phyloP scores from a whole-genome alignment of 2,329 filamentous ascomycete genomes.

The Camptophora hylomeconis region DNA sequence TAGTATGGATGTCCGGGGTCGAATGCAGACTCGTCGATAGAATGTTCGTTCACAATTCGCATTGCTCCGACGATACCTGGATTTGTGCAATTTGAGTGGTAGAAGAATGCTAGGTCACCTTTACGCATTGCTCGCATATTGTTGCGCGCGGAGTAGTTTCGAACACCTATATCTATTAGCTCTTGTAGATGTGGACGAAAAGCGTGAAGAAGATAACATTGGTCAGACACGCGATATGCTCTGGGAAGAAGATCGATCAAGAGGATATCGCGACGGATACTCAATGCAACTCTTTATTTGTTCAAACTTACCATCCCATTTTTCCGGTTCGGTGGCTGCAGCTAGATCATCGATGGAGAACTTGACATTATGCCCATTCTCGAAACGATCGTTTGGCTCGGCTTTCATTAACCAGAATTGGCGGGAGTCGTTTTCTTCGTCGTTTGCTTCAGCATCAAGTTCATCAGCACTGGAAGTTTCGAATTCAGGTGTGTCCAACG shows the following conservation, averaged over 20 bases:
- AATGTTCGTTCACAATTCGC: conserved; percentile 77
- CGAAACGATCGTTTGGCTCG: conserved; percentile 73
- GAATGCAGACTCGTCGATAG: conserved; percentile 64
- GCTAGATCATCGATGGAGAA: conserved; percentile 90
- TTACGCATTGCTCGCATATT: conserved; percentile 84
- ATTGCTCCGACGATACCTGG: conserved; percentile 79
- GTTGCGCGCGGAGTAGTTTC: conserved; percentile 51
- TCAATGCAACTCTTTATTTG: too few species aligned
- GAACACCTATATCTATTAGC: conserved; percentile 11
- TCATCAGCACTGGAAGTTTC: conserved; percentile 10
- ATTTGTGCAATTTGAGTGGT: conserved; percentile 85
- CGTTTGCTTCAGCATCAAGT: conserved; percentile 4
- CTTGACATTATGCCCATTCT: conserved; percentile 76
- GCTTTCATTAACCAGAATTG: conserved; percentile 76
- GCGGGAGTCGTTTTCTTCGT: conserved; percentile 16
- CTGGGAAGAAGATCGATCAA: too few species aligned
- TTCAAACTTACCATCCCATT: conserved; percentile 66
- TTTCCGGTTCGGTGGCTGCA: conserved; percentile 60
- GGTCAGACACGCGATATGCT: too few species aligned
- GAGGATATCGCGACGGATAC: too few species aligned
- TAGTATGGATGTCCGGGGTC: conserved; percentile 67
- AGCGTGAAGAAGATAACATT: too few species aligned
- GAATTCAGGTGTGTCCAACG: conserved; percentile 1
- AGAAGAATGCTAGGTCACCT: conserved; percentile 91
- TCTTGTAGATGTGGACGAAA: not conserved